These are phyloP conservation scores for Diutina pseudorugosa DNA, from an alignment of 1,139 yeast genomes.

Conservation along the genomic window DNA sequence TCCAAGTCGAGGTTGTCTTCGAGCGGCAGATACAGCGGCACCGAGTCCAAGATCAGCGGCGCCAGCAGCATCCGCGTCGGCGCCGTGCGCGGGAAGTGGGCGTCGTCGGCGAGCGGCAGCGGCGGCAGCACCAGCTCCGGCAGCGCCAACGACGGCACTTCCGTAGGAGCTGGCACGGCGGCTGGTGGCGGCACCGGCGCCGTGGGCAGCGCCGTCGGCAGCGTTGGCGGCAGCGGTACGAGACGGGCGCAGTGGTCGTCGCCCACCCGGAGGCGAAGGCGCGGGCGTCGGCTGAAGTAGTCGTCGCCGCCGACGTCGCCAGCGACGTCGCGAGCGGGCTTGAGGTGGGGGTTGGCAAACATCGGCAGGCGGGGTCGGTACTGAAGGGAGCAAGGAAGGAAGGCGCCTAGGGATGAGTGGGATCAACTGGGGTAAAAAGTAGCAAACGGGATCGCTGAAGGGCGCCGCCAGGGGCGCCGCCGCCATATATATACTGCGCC, in stretches of 20 bases:
- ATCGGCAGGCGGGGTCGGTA: background rate
- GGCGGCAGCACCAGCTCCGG: background rate
- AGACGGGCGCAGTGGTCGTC: background rate
- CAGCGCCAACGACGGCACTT: background rate
- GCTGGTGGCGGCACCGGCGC: background rate
- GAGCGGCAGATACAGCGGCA: background rate
- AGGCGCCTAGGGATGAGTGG: background rate
- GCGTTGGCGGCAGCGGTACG: background rate
- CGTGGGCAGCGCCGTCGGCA: background rate
- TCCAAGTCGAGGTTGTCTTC: conserved; percentile 10
- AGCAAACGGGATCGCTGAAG: background rate
- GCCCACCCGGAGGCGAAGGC: background rate
- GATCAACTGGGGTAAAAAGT: background rate
- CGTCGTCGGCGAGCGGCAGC: background rate
- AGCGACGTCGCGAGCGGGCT: background rate
- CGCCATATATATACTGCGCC: background rate
- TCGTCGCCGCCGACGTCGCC: background rate
- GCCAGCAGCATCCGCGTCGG: background rate
- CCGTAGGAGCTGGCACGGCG: no score
- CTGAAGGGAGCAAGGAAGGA: background rate
- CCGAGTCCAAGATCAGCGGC: background rate
- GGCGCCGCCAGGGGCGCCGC: background rate
- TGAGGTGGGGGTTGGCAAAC: background rate
- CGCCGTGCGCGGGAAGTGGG: background rate
- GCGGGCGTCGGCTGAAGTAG: background rate